phyloP scores from a whole-genome alignment of 192 early-diverging fungal genomes.

The Rhizophagus clarus region DNA sequence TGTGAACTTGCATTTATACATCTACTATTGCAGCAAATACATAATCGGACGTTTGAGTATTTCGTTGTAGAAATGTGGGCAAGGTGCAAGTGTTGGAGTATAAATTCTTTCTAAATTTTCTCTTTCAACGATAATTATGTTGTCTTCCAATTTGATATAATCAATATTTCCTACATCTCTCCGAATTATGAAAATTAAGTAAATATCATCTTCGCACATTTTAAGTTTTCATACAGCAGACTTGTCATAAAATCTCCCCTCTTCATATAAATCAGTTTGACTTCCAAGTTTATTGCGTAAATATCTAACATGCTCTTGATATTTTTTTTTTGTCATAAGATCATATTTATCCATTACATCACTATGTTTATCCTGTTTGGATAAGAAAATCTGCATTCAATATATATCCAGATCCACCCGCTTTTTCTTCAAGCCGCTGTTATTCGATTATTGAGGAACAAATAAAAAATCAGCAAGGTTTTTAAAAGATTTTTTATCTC shows the following conservation, averaged over 20 bases:
- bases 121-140: constrained; percentile 22
- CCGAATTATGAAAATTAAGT: not conserved
- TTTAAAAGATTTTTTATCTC: too few relatives aligned
- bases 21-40: not conserved
- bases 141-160: not conserved
- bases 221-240: constrained; percentile 16
- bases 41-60: not conserved
- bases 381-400: constrained; percentile 11
- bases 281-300: not conserved
- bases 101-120: constrained; percentile 22
- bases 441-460: too few relatives aligned
- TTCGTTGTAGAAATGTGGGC: not conserved
- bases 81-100: constrained; percentile 6
- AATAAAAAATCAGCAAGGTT: too few relatives aligned
- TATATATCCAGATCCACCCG: not conserved
- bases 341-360: not conserved
- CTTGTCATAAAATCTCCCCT: not conserved
- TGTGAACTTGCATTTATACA: not conserved
- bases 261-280: not conserved
- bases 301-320: constrained; percentile 1
- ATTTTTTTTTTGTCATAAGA: not conserved
- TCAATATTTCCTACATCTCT: not conserved
- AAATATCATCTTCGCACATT: not conserved
- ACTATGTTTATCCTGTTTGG: not conserved
- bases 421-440: too few relatives aligned